phyloP scores from a whole-genome alignment of 495 filamentous ascomycete genomes.

The Hyaloscypha finlandica region DNA sequence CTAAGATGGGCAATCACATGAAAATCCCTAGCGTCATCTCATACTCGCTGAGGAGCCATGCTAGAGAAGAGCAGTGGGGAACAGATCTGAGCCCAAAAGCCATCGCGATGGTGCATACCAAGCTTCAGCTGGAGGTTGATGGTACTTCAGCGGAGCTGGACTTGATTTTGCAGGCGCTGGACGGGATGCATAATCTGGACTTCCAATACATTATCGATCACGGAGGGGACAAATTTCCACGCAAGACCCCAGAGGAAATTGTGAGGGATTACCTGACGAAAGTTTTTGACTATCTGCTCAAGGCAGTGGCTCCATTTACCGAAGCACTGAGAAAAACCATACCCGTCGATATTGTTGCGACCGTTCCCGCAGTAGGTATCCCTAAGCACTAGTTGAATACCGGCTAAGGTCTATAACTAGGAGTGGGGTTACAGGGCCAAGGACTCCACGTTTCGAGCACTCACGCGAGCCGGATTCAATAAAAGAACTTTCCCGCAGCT shows the following conservation, averaged over 20 bases:
- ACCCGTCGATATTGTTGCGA: slow-evolving; percentile 25
- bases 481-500: slow-evolving; percentile 14
- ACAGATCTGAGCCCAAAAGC: slow-evolving; percentile 14
- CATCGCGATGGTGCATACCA: slow-evolving; percentile 26
- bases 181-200: slow-evolving; percentile 22
- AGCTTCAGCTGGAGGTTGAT: slow-evolving; percentile 21
- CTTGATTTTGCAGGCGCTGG: slow-evolving; percentile 17
- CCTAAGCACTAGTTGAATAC: too few relatives aligned
- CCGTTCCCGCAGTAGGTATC: slow-evolving; percentile 23
- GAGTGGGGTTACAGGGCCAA: slow-evolving; percentile 25
- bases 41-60: slow-evolving; percentile 8
- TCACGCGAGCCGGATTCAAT: slow-evolving; percentile 21
- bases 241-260: slow-evolving; percentile 16
- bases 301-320: neutral
- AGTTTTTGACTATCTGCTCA: slow-evolving; percentile 12
- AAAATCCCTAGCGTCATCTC: slow-evolving; percentile 26
- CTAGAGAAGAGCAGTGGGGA: slow-evolving; percentile 19
- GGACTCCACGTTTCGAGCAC: slow-evolving; percentile 24
- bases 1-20: neutral
- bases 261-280: slow-evolving; percentile 12
- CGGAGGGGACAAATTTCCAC: slow-evolving; percentile 2
- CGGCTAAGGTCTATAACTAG: slow-evolving; percentile 6
- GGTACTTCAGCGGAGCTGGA: slow-evolving; percentile 17
- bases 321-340: neutral
- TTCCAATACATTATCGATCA: slow-evolving; percentile 14